Base-by-base conservation (phyloP, 768 basidiomycete genomes). In the Amanita muscaria region DNA sequence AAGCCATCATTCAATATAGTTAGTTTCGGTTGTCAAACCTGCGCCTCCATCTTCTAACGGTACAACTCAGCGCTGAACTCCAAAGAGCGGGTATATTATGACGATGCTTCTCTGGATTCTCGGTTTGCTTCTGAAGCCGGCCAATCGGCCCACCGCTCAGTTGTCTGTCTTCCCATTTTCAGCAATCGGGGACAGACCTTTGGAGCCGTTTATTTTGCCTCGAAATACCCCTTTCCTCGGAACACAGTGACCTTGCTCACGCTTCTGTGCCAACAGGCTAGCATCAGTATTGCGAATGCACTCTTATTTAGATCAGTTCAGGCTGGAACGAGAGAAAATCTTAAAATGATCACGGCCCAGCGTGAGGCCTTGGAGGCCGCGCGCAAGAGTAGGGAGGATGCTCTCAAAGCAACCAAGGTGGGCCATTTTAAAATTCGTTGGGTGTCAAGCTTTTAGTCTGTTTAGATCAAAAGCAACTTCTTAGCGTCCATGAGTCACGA, bases 401-500 rank as follows among this genome's bases (percentile, higher is more conserved):
- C 83, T 14, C 53, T 84, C 50, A 83, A 80, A 51, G 83, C 82
- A 0, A 83, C 82, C 2, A 82, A 83, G 71, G 80, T 76, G 44
- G 38, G 58, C 42, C 33, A 37, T 24, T 43, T n/a, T 42, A 12
- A n/a, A 19, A 3, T 19, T 14, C 40, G 15, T 11, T 40, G 5
- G 22, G 27, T 16, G 29, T 8, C 48, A 12, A 2, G 11, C 31
- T 39, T 5, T 7, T 16, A 5, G 40, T 14, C 37, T 35, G 29
- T 46, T 1, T 50, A 84, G 80, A 83, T 82, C 58, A 86, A 86
- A 62, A 83, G 81, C 56, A 84, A 83, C 53, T 85, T 86, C 53
- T 59, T 84, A 48, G 80, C 82, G 4, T 77, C 80, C 5, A 86
- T 86, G 82, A 82, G 79, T 51, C 84, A 85, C 51, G 83, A 87